Conservation (phyloP, 352 stramenopile genomes). For the Thalassiosira livingstoniorum region DNA sequence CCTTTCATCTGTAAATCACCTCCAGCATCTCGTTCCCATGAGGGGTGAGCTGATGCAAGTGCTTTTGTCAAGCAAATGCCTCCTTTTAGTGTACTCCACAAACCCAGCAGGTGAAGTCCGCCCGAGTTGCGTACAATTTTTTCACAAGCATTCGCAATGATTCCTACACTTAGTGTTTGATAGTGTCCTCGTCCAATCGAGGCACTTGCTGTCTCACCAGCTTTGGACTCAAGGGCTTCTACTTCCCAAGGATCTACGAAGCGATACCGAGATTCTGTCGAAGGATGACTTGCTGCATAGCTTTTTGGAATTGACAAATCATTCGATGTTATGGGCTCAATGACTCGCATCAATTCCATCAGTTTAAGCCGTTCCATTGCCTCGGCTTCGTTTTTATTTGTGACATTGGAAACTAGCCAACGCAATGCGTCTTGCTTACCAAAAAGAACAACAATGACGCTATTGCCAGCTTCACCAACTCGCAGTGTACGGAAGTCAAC, state of each 20-base stretch:
- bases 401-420: constrained; percentile 75
- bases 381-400: constrained; percentile 63
- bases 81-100: constrained; percentile 78
- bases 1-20: constrained; percentile 78
- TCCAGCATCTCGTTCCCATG: constrained; percentile 79
- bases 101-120: constrained; percentile 71
- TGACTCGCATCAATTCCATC: constrained; percentile 80
- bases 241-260: constrained; percentile 87
- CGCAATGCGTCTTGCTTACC: constrained; percentile 75
- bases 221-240: constrained; percentile 77
- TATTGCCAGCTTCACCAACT: constrained; percentile 81
- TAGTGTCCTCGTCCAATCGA: constrained; percentile 73
- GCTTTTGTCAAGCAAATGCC: constrained; percentile 79
- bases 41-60: constrained; percentile 78
- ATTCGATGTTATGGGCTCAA: constrained; percentile 75
- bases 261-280: constrained; percentile 74
- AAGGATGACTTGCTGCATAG: constrained; percentile 61
- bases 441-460: constrained; percentile 84
- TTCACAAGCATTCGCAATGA: constrained; percentile 75
- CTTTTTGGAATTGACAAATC: constrained; percentile 66
- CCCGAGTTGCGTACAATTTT: constrained; percentile 66
- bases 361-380: constrained; percentile 62
- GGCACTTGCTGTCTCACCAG: constrained; percentile 76
- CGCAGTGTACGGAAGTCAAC: constrained; percentile 83
- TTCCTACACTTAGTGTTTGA: constrained; percentile 67